Base-by-base conservation (phyloP, 1,139 yeast species). In the Yamadazyma trypodendri region DNA sequence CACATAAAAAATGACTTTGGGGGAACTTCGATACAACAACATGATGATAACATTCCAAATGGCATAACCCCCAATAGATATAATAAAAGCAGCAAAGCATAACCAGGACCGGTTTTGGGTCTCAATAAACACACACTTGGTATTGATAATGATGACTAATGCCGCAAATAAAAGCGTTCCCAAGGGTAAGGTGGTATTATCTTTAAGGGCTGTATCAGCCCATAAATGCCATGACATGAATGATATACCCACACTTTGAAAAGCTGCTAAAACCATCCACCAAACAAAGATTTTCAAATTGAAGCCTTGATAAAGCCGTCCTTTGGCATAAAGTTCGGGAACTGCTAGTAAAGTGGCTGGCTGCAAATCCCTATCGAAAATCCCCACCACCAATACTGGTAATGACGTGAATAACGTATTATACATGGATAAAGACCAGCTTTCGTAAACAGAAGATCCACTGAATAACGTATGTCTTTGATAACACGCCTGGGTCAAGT, bases 391-490 rank as follows among this genome's bases (percentile, higher is more conserved):
- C 33, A 92, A 58, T 2, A 92, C 98, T 0, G 97, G 92, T 36
- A 94, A 68, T 0, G 97, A 87, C 0, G 98, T 92, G 63, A 94
- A 94, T 46, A 94, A 71, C 0, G 98, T 92, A 58, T 92, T 94
- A 65, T 86, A 94, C 97, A 94, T 89, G 1, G 97, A 86, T 45
- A 92, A 70, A 1, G 97, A 90, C 97, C 97, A 90, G 36, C 90
- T 83, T 57, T 94, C 98, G 58, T 88, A 92, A 51, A 90, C 63
- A 0, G 97, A 88, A 0, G 96, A 82, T 2, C 98, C 98, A 0
- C 97, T 87, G 60, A 87, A 94, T 65, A 89, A 68, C 0, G 96
- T 83, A 54, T 84, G 79, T 42, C 96, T 68, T 59, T 94, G 99
- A 60, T 79, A 94, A 25, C 89, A 75, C 23, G 87, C 80, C 61